Percentiles rank a stretch among this genome's conserved stretches.
Evolutionary conservation across 306 rosid genomes (phyloP).

Genomic region (Abrus pulchellus): DNA sequence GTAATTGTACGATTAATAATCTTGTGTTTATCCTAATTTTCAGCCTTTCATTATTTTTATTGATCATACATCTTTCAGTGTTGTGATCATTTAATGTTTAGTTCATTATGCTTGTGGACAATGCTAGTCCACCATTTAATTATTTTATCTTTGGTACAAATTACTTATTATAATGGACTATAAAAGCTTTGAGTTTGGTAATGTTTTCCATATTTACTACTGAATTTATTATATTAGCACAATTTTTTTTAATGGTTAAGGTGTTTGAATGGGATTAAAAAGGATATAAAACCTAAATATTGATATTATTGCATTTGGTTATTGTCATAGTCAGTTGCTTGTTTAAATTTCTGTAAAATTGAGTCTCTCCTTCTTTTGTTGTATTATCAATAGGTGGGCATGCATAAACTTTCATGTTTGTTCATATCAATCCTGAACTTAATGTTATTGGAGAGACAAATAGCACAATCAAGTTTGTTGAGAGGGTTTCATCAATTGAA

Average conservation of each 20-base stretch:
- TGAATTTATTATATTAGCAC: background rate
- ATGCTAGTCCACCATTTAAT: background rate
- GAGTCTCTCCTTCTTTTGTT: conserved; percentile 1
- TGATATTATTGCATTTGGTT: conserved; percentile 10
- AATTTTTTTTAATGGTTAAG: background rate
- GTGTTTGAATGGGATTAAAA: background rate
- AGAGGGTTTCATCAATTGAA: conserved; percentile 93
- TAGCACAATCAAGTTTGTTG: conserved; percentile 98
- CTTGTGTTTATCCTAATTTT: background rate
- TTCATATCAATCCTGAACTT: conserved; percentile 94
- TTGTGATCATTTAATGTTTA: conserved; percentile 5
- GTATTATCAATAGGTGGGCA: conserved; percentile 79
- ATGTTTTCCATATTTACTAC: conserved; percentile 28
- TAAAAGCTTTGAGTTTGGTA: background rate
- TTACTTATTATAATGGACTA: conserved; percentile 10
- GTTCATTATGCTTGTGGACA: conserved; percentile 44
- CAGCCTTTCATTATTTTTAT: background rate
- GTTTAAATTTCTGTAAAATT: conserved; percentile 11
- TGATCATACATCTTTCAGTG: background rate
- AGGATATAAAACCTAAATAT: conserved; percentile 27
- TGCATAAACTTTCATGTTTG: conserved; percentile 99
- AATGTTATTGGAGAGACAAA: conserved; percentile 93
- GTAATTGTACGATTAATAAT: too few relatives aligned
- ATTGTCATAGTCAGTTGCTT: background rate
- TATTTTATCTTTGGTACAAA: conserved; percentile 3